Evolutionary conservation across 495 filamentous ascomycete species (phyloP).

Genomic region (Bryoglossum gracile): DNA sequence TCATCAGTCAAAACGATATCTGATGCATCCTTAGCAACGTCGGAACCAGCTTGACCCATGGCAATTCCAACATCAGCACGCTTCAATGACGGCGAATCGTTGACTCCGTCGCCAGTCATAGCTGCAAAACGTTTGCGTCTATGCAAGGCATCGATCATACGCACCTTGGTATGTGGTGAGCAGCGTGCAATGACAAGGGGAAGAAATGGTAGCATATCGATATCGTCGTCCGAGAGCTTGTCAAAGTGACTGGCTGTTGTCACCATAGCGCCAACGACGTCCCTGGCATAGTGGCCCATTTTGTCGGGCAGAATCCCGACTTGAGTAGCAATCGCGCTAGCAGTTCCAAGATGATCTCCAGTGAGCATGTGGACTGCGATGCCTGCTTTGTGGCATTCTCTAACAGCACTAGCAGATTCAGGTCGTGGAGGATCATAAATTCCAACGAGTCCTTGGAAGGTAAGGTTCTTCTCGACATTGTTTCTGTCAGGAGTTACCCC

Average conservation of each 20-base stretch:
- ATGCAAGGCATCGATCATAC: constrained; percentile 66
- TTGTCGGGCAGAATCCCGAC: constrained; percentile 59
- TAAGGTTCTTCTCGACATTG: constrained; percentile 46
- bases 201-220: constrained; percentile 53
- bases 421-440: constrained; percentile 51
- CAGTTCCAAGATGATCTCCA: constrained; percentile 61
- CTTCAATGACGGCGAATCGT: constrained; percentile 70
- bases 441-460: constrained; percentile 52
- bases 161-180: constrained; percentile 59
- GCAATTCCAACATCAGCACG: constrained; percentile 71
- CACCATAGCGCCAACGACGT: constrained; percentile 54
- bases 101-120: constrained; percentile 75
- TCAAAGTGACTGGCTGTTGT: constrained; percentile 62
- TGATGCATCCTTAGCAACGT: constrained; percentile 70
- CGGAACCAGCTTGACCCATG: constrained; percentile 66
- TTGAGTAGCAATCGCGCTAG: constrained; percentile 55
- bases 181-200: constrained; percentile 66
- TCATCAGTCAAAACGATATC: constrained; percentile 74
- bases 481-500: constrained; percentile 45
- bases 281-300: constrained; percentile 41
- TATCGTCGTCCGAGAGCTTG: constrained; percentile 47
- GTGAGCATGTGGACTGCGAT: constrained; percentile 73
- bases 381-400: constrained; percentile 55
- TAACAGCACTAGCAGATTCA: constrained; percentile 45
- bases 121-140: constrained; percentile 56